Evolutionary conservation across 805 yeast genomes (phyloP), one percentile per base, ranked within the genome.

Genomic region (Torulaspora franciscae): DNA sequence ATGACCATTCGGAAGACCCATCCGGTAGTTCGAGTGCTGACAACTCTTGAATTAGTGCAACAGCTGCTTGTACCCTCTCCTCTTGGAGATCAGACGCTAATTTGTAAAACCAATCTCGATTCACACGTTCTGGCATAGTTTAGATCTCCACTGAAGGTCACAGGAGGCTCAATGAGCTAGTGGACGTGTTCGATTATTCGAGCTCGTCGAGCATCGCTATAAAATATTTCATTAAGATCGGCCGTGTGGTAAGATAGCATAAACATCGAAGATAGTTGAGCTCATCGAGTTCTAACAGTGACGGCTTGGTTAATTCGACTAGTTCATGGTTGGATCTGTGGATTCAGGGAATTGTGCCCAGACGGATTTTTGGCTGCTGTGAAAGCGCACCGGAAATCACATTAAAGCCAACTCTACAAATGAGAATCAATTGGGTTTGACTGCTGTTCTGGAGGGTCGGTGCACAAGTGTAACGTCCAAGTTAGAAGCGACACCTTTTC

Each of bases 21-120:
- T 67, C 59, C 1, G 59, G 57, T 30, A 52, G 35, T 7, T 28
- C 29, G 6, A 67, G 73, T 0, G 56, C 59, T 10, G 67, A 59
- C 4, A 90, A 74, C 48, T 85, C 87, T 11, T 76, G 69, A 49
- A 89, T 72, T 37, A 89, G 67, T 0, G 69, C 68, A 0, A 82
- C 74, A 1, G 95, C 95, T 0, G 95, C 83, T 27, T 73, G 68
- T 27, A 89, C 71, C 24, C 96, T 72, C 61, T 86, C 95, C 6
- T 69, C 67, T 22, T 83, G 83, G 11, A 83, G 63, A 48, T 89
- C 95, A 8, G 95, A 83, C 1, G 89, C 89, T 32, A 89, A 70
- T 35, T 73, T 70, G 65, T 83, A 86, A 71, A 83, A 89, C 57
- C 81, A 80, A 57, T 88, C 96, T 65, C 75, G 81, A 49, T 82